Evolutionary conservation across 129 eudicot species (phyloP), one percentile per base, ranked within the genome.

Genomic region (Pulicaria dysenterica): DNA sequence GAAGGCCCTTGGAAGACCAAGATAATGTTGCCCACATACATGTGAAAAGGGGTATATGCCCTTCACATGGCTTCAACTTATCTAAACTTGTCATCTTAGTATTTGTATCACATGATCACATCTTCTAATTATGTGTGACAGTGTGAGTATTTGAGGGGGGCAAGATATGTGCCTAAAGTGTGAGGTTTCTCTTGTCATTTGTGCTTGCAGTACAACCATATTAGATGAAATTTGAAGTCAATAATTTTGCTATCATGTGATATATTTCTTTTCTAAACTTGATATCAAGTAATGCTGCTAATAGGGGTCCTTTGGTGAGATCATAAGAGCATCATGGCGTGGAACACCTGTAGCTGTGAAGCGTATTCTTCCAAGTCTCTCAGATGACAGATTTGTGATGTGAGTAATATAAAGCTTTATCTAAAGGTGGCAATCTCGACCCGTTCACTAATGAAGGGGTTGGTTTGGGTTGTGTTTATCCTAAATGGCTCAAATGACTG

Each of bases 331-430:
- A 75, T 45, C 79, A 73, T 94, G 99, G 97, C 87, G 98, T 63
- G 98, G 99, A 75, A 94, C 99, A 68, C 99, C 99, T 64, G 99
- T 94, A 55, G 98, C 98, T 78, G 90, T 94, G 71, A 90, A 94
- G 79, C 91, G 98, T 39, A 88, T 94, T 43, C 98, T 94, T 81
- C 98, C 98, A 69, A 88, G 86, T 75, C 98, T 94, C 72, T 90
- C 97, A 60, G 97, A 94, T 79, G 98, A 94, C 80, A 88, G 88
- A 90, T 83, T 94, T 50, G 97, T 91, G 65, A 76, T 85, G 97
- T 91, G 83, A 82, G 85, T 54, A 71, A 40, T 50, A 79, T 45
- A 47, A 50, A 37, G 16, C 42, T 17, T 19, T 70, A 58, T 77
- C 78, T 73, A 38, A 40, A 3, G 63, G 63, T 57, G 63, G 6